Percentiles rank a stretch among this genome's conserved stretches.
These are phyloP conservation scores for Cercospora janseana DNA, from an alignment of 2,329 filamentous ascomycete species.

Conservation along the genomic window DNA sequence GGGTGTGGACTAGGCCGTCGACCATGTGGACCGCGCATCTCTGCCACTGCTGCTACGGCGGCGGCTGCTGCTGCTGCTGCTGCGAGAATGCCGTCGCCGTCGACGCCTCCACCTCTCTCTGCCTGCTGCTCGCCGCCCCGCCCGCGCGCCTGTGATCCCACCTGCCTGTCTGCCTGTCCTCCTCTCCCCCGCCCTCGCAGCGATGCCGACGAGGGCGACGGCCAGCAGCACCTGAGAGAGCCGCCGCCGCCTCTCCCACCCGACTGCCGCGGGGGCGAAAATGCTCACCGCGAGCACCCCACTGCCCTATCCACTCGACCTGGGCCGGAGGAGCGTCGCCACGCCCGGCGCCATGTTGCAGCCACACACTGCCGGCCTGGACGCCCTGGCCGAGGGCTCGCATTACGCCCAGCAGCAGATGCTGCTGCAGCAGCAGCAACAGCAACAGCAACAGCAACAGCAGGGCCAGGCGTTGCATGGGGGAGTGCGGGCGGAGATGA, in stretches of 20 bases:
- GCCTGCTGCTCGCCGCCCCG: neutral
- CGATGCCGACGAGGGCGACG: neutral
- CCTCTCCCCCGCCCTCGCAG: neutral
- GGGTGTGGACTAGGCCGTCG: neutral
- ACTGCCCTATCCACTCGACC: slow-evolving; percentile 30
- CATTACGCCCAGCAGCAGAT: slow-evolving; percentile 57
- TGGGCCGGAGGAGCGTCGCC: slow-evolving; percentile 31
- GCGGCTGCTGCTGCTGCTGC: no score
- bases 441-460: slow-evolving; percentile 46
- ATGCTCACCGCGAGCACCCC: slow-evolving; percentile 34
- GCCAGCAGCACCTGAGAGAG: neutral
- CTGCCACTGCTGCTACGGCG: no score
- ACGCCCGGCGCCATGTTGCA: slow-evolving; percentile 27
- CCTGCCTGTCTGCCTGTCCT: neutral
- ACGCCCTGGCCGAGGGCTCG: slow-evolving; percentile 66
- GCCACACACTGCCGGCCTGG: slow-evolving; percentile 46
- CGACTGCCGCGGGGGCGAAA: slow-evolving; percentile 17
- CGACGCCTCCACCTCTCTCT: neutral
- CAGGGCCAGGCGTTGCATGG: slow-evolving; percentile 28
- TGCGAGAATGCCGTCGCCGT: no score
- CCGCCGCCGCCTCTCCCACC: neutral
- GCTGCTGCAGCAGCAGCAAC: slow-evolving; percentile 64
- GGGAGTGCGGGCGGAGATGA: slow-evolving; percentile 19
- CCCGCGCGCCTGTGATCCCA: neutral
- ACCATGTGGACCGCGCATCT: no score